Base-by-base conservation (phyloP, 345 rosid genomes). In the Aquilaria malaccensis region DNA sequence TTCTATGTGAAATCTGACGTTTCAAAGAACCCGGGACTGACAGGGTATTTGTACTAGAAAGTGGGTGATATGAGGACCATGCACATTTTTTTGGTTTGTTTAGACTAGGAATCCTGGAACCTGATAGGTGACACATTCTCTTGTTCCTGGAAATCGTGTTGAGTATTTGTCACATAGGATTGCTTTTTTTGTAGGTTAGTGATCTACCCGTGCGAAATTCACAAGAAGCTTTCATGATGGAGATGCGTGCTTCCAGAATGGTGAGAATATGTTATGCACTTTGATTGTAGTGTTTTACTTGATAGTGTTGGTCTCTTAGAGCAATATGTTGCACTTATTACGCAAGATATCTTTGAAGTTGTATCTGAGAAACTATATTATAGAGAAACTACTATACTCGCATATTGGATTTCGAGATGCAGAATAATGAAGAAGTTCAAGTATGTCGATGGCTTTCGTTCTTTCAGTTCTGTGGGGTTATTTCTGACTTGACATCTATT, bases 191-290 rank as follows among this genome's bases (percentile, higher is more conserved):
- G 58, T 65, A 93, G 97, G 89, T 93, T 59, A 82, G 71, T 74
- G 94, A 89, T 63, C 83, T 76, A 1, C 88, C 82, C 0, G 94
- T 92, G 55, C 79, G 91, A 73, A 92, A 89, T 70, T 77, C 91
- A 2, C 98, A 92, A 63, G 93, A 92, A 77, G 81, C 93, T 41
- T 81, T 81, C 76, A 86, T 84, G 96, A 89, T 89, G 98, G 97
- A 93, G 74, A 84, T 81, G 94, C 96, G 94, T 13, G 96, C 98
- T n/a, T 79, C 96, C 10, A 80, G 93, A 79, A 82, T 92, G 95
- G 95, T 92, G 37, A 62, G 78, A 68, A 37, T 41, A 5, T 51
- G 2, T 59, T 11, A 37, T 37, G 43, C 5, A 37, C 43, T 37
- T 37, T 9, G 7, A 37, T 37, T 37, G 43, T 37, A 9, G 43